A percentile compares a stretch with the other conserved stretches of the same genome.
phyloP scores from a whole-genome alignment of 192 early-diverging fungal species.

The Dissophora ornata region DNA sequence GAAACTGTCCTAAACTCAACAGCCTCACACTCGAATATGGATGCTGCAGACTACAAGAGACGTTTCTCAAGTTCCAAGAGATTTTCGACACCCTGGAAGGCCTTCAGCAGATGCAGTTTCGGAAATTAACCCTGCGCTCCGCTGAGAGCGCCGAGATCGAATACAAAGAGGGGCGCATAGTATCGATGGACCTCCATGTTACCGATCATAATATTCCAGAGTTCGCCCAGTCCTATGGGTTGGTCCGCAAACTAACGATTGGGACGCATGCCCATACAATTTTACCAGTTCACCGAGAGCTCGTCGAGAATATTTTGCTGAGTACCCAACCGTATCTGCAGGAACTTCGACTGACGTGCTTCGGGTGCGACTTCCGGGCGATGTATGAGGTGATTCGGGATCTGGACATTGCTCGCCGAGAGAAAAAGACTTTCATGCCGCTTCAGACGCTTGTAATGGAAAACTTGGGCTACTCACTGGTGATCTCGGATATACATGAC shows the following conservation, averaged over 20 bases:
- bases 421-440: background rate
- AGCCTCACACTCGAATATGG: background rate
- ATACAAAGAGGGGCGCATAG: background rate
- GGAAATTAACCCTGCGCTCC: background rate
- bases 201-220: background rate
- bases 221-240: background rate
- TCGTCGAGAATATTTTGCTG: background rate
- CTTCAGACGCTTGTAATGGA: background rate
- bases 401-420: background rate
- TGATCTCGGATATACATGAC: background rate
- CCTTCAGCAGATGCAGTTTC: background rate
- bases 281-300: background rate
- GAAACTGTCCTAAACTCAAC: slow-evolving; percentile 5
- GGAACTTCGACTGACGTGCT: background rate
- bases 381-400: background rate
- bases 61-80: background rate
- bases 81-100: background rate
- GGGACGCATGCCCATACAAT: background rate
- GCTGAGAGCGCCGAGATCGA: background rate
- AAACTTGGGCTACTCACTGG: background rate
- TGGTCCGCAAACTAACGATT: background rate
- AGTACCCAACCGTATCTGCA: background rate
- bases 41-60: background rate
- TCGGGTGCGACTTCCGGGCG: background rate
- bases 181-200: background rate